These are phyloP conservation scores for Endotrypanum monterogeii DNA, from an alignment of 208 protist genomes.

Conservation along the genomic window DNA sequence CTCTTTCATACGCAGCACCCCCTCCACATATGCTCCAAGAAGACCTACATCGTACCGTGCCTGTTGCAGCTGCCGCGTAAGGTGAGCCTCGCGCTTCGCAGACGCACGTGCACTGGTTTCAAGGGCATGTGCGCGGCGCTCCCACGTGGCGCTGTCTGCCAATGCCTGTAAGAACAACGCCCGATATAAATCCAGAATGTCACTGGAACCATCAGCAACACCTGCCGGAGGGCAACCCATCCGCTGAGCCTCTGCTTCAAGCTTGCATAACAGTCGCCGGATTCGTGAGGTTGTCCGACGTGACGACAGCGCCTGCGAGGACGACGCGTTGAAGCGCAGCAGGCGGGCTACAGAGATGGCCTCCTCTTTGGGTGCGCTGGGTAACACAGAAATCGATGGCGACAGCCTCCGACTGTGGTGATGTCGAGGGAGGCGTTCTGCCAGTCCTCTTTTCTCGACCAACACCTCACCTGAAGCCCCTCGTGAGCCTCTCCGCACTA, in stretches of 20 bases:
- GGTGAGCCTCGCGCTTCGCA: constrained; percentile 10
- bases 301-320: background rate
- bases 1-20: background rate
- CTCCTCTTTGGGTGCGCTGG: background rate
- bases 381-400: background rate
- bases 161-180: constrained; percentile 25
- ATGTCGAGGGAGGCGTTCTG: background rate
- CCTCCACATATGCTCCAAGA: constrained; percentile 16
- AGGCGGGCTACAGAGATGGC: background rate
- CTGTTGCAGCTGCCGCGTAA: constrained; percentile 13
- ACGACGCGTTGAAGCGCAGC: background rate
- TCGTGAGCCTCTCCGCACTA: background rate
- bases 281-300: background rate
- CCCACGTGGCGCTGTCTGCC: constrained; percentile 22
- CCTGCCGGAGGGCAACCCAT: background rate
- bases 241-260: background rate
- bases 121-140: constrained; percentile 10
- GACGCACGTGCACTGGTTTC: constrained; percentile 2
- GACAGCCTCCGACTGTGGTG: background rate
- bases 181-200: constrained; percentile 11
- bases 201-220: background rate
- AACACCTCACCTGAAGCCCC: background rate
- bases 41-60: constrained; percentile 5
- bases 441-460: background rate
- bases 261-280: constrained; percentile 2